These are phyloP conservation scores for Yamadazyma songkhlaensis DNA, from an alignment of 1,139 yeast genomes.

Conservation along the genomic window DNA sequence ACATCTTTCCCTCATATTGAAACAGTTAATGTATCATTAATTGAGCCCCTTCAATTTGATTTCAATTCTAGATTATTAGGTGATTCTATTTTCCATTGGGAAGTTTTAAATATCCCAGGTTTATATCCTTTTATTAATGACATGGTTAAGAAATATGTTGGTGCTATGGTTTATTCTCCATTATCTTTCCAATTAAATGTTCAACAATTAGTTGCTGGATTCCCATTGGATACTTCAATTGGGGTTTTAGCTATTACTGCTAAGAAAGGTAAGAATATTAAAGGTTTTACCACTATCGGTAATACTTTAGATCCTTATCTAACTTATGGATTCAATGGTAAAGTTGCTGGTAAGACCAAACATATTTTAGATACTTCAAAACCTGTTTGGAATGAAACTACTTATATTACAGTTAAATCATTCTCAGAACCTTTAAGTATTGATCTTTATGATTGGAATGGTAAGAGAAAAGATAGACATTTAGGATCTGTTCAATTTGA, in stretches of 20 bases:
- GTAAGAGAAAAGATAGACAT: constrained; percentile 72
- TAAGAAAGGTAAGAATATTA: constrained; percentile 64
- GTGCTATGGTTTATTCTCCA: constrained; percentile 85
- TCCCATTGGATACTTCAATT: constrained; percentile 73
- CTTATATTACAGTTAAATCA: constrained; percentile 66
- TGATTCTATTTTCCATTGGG: constrained; percentile 82
- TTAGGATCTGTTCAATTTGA: constrained; percentile 80
- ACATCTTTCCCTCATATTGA: constrained; percentile 88
- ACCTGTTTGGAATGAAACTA: constrained; percentile 84
- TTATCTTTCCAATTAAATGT: constrained; percentile 89
- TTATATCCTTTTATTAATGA: constrained; percentile 75
- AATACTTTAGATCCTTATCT: constrained; percentile 90
- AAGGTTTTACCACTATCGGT: constrained; percentile 65
- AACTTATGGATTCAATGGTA: constrained; percentile 59
- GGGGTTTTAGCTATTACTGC: constrained; percentile 78
- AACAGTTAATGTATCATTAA: constrained; percentile 77
- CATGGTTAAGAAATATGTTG: constrained; percentile 80
- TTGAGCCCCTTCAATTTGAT: constrained; percentile 86
- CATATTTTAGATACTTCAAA: constrained; percentile 59
- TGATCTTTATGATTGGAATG: constrained; percentile 71
- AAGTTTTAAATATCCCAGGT: constrained; percentile 83
- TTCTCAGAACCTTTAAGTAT: constrained; percentile 79
- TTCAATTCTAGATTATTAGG: constrained; percentile 72
- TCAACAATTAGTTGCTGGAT: constrained; percentile 86
- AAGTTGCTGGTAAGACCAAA: constrained; percentile 63